Evolutionary conservation across 371 early-diverging fungal species (phyloP).

Genomic region (Zopfochytrium polystomum): DNA sequence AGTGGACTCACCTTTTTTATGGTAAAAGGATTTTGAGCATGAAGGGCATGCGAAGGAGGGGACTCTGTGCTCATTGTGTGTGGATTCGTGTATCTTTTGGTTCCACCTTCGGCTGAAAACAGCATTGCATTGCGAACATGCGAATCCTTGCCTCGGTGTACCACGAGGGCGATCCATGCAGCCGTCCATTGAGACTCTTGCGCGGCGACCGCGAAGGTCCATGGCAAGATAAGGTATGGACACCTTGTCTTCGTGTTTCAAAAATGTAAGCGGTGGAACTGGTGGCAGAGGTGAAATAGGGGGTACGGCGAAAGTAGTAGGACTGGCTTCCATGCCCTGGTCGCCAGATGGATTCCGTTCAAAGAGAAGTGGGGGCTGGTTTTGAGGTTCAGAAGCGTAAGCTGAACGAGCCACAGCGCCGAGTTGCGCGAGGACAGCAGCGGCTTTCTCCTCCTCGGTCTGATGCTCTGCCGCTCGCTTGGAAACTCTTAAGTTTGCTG

Average conservation of each 20-base stretch:
- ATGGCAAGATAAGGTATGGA: background rate
- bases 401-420: background rate
- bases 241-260: background rate
- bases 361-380: no score
- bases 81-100: background rate
- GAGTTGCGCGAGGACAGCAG: background rate
- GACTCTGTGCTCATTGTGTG: background rate
- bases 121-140: background rate
- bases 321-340: background rate
- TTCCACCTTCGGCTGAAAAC: conserved; percentile 2
- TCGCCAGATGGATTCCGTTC: background rate
- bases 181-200: background rate
- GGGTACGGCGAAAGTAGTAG: background rate
- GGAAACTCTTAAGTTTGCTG: no score
- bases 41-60: background rate
- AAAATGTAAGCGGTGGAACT: background rate
- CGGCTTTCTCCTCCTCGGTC: conserved; percentile 4
- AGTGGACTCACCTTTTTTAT: conserved; percentile 1
- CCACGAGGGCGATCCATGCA: background rate
- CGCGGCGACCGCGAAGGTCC: background rate
- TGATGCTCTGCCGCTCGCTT: no score
- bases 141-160: background rate
- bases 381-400: no score
- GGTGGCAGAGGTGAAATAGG: background rate
- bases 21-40: conserved; percentile 3